Conservation (phyloP, 2,329 filamentous ascomycete genomes). For the Metarhizium guizhouense region DNA sequence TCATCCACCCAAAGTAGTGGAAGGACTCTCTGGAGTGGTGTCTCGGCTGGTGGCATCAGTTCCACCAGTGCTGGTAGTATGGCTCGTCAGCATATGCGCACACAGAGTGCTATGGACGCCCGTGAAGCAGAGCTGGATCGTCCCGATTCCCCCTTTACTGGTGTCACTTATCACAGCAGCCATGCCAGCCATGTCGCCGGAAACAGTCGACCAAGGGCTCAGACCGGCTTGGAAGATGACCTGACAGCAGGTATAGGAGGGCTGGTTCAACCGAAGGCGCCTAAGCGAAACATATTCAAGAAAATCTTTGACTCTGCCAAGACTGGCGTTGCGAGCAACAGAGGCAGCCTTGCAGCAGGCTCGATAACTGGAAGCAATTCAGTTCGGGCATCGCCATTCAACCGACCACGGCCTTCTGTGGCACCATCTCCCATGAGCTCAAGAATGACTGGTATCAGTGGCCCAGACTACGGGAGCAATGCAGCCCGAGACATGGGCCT, state of each 20-base stretch:
- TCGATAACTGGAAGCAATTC: constrained; percentile 32
- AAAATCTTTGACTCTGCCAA: constrained; percentile 92
- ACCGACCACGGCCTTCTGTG: constrained; percentile 26
- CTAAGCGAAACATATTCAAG: constrained; percentile 87
- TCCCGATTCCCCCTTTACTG: constrained; percentile 59
- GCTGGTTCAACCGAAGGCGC: constrained; percentile 64
- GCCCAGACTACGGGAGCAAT: constrained; percentile 32
- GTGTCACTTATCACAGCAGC: constrained; percentile 85
- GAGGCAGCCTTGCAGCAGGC: constrained; percentile 67
- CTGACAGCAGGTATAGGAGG: constrained; percentile 66
- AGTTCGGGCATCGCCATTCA: constrained; percentile 32
- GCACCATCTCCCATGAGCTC: constrained; percentile 38
- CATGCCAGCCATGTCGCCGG: constrained; percentile 51
- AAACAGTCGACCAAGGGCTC: constrained; percentile 51
- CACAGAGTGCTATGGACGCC: constrained; percentile 57
- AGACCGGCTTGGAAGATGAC: constrained; percentile 58
- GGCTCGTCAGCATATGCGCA: constrained; percentile 61
- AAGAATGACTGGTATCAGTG: constrained; percentile 25
- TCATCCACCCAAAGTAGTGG: constrained; percentile 70
- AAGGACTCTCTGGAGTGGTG: constrained; percentile 86
- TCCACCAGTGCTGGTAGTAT: constrained; percentile 92
- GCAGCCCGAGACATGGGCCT: constrained; percentile 63
- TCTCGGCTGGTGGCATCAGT: constrained; percentile 83
- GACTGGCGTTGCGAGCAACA: constrained; percentile 81
- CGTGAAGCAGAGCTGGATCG: constrained; percentile 47